Percentiles rank a stretch among this genome's conserved stretches.
These are phyloP conservation scores for Stephania yunnanensis DNA, from an alignment of 164 flowering plant genomes.

Conservation along the genomic window DNA sequence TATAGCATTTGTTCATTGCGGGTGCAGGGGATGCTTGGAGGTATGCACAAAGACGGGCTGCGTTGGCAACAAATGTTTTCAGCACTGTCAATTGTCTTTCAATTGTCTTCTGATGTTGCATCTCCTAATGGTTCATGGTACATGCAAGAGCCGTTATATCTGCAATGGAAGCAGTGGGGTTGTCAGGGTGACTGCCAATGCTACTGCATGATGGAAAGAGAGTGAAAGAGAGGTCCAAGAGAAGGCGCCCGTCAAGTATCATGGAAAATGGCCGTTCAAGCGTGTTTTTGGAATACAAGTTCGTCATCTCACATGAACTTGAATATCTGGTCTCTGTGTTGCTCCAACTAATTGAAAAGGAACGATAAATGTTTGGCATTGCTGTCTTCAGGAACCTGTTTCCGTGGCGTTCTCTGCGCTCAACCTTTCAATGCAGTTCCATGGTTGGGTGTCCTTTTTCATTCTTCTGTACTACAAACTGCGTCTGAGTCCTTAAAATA, in stretches of 20 bases:
- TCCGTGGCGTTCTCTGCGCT: constrained; percentile 78
- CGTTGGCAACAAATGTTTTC: constrained; percentile 66
- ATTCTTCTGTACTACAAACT: too few relatives aligned
- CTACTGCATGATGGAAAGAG: constrained; percentile 70
- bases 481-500: too few relatives aligned
- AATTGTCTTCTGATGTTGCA: constrained; percentile 40
- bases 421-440: constrained; percentile 80
- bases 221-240: constrained; percentile 55
- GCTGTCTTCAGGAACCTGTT: constrained; percentile 64
- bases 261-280: constrained; percentile 89
- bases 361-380: background rate
- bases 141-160: constrained; percentile 75
- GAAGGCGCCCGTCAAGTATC: constrained; percentile 62
- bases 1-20: background rate
- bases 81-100: constrained; percentile 61
- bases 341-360: background rate
- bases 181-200: constrained; percentile 70
- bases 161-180: constrained; percentile 45
- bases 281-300: constrained; percentile 86
- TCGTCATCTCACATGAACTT: constrained; percentile 11
- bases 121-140: constrained; percentile 65
- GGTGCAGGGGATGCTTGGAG: constrained; percentile 60
- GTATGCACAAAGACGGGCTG: constrained; percentile 80
- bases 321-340: background rate
- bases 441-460: constrained; percentile 88